Percentiles rank a stretch among this genome's conserved stretches.
Evolutionary conservation across 495 filamentous ascomycete species (phyloP).

Genomic region (Aspergillus saccharolyticus): DNA sequence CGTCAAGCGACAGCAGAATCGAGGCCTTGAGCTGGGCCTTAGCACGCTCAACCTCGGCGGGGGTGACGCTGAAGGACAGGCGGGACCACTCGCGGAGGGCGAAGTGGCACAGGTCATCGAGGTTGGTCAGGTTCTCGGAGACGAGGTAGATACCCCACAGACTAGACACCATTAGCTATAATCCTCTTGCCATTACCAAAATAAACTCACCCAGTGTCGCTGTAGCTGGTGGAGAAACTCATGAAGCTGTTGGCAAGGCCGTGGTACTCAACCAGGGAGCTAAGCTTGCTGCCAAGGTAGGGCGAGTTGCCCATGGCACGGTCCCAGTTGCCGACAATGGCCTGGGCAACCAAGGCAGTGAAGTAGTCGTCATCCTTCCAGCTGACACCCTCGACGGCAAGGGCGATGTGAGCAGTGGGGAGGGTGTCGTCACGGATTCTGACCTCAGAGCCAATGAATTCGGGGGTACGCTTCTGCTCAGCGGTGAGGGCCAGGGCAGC

Average conservation of each 20-base stretch:
- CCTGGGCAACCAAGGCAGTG: constrained; percentile 93
- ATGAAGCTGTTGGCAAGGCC: constrained; percentile 98
- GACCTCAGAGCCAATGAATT: constrained; percentile 94
- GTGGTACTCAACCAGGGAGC: constrained; percentile 85
- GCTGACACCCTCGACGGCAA: constrained; percentile 98
- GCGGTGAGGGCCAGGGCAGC: constrained; percentile 57
- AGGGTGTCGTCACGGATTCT: constrained; percentile 93
- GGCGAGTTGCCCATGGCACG: constrained; percentile 95
- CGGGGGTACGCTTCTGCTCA: constrained; percentile 78
- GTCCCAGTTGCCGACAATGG: constrained; percentile 99
- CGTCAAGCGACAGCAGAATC: constrained; percentile 92
- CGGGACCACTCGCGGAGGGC: constrained; percentile 97
- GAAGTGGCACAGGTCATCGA: constrained; percentile 97
- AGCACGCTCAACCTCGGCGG: constrained; percentile 92
- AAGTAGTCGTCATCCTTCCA: constrained; percentile 99
- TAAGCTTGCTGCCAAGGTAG: constrained; percentile 96
- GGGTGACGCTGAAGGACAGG: constrained; percentile 76
- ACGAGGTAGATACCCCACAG: constrained; percentile 99
- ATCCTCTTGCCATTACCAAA: too few relatives aligned
- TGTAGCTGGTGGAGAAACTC: constrained; percentile 99
- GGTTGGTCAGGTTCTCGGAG: constrained; percentile 74
- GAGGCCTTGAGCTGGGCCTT: constrained; percentile 99
- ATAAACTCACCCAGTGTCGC: constrained; percentile 86
- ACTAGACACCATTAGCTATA: too few relatives aligned
- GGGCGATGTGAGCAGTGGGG: constrained; percentile 92